Evolutionary conservation across 2,329 filamentous ascomycete species (phyloP).

Genomic region (Xylaria sp.): DNA sequence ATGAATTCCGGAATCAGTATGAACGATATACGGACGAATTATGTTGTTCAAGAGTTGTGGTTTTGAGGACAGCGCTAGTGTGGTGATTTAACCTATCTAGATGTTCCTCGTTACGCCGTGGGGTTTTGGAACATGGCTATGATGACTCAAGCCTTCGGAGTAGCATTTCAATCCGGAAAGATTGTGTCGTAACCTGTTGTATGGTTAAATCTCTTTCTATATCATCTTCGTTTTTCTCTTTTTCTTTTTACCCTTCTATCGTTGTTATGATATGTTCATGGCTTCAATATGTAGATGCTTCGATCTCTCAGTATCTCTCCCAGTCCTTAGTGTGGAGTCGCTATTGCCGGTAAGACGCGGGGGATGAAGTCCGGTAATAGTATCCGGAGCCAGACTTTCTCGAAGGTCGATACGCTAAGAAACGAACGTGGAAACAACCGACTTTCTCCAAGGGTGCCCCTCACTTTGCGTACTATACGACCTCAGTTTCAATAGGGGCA

Average conservation of each 20-base stretch:
- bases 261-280: too few relatives aligned
- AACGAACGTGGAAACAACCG: conserved; percentile 11
- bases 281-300: too few relatives aligned
- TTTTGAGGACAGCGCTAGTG: neutral
- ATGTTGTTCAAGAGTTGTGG: neutral
- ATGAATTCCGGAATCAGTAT: neutral
- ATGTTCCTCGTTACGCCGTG: neutral
- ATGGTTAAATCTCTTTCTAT: too few relatives aligned
- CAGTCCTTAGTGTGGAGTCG: too few relatives aligned
- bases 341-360: too few relatives aligned
- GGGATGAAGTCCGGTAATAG: neutral
- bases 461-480: neutral
- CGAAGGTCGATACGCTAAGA: conserved; percentile 9
- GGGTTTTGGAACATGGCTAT: too few relatives aligned
- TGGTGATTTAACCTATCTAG: neutral
- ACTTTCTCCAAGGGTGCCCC: neutral
- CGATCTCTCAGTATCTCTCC: too few relatives aligned
- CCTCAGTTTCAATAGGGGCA: neutral
- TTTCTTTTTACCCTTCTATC: too few relatives aligned
- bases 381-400: conserved; percentile 23
- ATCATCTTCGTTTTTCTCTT: too few relatives aligned
- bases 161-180: too few relatives aligned
- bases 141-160: too few relatives aligned
- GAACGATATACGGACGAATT: neutral
- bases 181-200: too few relatives aligned